Base-by-base conservation (phyloP, 768 basidiomycete genomes). In the Suillus decipiens region DNA sequence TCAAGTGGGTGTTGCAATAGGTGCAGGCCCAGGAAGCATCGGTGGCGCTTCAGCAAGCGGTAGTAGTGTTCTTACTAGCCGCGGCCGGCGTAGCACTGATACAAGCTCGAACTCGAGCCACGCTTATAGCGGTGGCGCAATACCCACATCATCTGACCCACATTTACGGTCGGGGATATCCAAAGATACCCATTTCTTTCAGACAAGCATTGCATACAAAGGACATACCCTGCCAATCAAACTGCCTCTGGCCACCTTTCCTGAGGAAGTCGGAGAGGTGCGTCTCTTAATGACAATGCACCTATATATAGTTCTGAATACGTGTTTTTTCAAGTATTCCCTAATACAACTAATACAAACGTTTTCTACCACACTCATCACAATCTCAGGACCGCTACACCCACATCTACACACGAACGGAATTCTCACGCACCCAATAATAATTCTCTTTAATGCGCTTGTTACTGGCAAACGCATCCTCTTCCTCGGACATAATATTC, bases 261-360 rank as follows among this genome's bases (percentile, higher is more conserved):
- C 92, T 0, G 93, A 96, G 74, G 97, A 99, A 81, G 93, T 99
- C 62, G 96, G 97, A 51, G 96, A 98, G 75, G 96, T 98, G 73
- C 72, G 87, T 81, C 75, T 79, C 51, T 37, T 53, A 56, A 39
- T 31, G 59, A 60, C 48, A 42, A 22, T 14, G 60, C 19, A 17
- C 24, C n/a, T 41, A 54, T 3, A 15, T 19, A 22, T 31, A 34
- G 22, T 28, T 61, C 66, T 75, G 60, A 71, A 50, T 8, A 51
- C 47, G 34, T 45, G 60, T 28, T 41, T 50, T 45, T 42, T 22
- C 1, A 71, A 98, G 96, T 98, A 95, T 76, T 97, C 95, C 28
- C 75, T 99, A 63, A 95, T 95, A 64, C 90, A 89, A 66, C 84
- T 99, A 58, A 87, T 96, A 69, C 90, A 92, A 72, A 89, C 89